These are phyloP conservation scores for Beta vulgaris DNA, from an alignment of 148 eudicot species.

Conservation along the genomic window DNA sequence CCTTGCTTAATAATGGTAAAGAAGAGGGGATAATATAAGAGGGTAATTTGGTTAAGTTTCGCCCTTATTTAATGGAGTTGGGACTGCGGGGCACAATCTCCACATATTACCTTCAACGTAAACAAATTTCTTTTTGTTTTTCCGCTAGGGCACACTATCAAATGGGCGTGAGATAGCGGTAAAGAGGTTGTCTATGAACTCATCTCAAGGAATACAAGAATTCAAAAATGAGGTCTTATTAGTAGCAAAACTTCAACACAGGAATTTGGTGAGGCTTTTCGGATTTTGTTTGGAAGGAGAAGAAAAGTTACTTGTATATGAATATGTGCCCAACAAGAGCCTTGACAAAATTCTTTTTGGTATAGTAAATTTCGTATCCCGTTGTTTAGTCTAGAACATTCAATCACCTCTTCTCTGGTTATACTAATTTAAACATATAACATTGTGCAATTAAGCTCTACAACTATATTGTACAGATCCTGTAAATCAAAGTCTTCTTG, in stretches of 20 bases:
- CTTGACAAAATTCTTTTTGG: constrained; percentile 31
- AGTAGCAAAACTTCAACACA: constrained; percentile 37
- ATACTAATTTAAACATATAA: too few species aligned
- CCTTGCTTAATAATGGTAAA: too few species aligned
- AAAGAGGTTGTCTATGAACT: constrained; percentile 18
- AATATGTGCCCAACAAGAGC: constrained; percentile 30
- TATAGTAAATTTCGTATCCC: background rate
- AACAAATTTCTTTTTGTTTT: too few species aligned
- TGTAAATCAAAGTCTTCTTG: constrained; percentile 1
- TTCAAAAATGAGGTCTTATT: constrained; percentile 31
- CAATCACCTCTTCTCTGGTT: too few species aligned
- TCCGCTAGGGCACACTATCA: constrained; percentile 13
- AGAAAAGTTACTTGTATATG: constrained; percentile 32
- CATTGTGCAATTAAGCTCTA: too few species aligned
- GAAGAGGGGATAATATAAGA: too few species aligned
- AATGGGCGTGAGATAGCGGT: constrained; percentile 29
- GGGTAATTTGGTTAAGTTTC: too few species aligned
- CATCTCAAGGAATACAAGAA: constrained; percentile 24
- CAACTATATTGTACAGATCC: constrained; percentile 11
- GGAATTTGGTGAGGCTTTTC: constrained; percentile 27
- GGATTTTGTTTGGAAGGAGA: constrained; percentile 27
- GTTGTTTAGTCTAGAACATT: too few species aligned
- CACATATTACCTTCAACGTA: too few species aligned
- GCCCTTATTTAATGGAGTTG: too few species aligned
- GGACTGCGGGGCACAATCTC: too few species aligned